Conservation (phyloP, 2,329 filamentous ascomycete genomes). For the Parastagonospora avenae region DNA sequence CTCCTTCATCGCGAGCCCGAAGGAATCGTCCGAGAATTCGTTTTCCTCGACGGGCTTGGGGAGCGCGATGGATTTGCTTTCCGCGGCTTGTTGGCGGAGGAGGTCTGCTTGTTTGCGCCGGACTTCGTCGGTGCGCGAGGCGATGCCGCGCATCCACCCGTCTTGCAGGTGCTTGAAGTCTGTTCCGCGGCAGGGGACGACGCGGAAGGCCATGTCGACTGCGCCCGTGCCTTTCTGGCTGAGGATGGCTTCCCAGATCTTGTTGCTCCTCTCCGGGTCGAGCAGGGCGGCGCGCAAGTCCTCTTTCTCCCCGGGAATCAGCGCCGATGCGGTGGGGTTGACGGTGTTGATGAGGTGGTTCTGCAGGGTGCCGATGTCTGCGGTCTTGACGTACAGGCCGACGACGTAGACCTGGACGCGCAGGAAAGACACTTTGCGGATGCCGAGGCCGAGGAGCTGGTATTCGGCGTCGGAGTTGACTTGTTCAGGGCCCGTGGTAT, state of each 20-base stretch:
- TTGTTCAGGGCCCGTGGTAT: constrained; percentile 30
- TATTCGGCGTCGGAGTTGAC: constrained; percentile 64
- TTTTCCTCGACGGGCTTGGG: constrained; percentile 41
- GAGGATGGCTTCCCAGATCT: constrained; percentile 76
- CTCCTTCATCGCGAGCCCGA: constrained; percentile 73
- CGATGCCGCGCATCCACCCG: constrained; percentile 85
- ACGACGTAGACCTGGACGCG: constrained; percentile 93
- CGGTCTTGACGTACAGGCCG: constrained; percentile 85
- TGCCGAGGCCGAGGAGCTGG: constrained; percentile 84
- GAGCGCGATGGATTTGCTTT: constrained; percentile 39
- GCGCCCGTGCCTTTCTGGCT: constrained; percentile 53
- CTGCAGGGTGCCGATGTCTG: constrained; percentile 82
- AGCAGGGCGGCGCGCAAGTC: constrained; percentile 71
- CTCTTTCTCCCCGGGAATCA: constrained; percentile 82
- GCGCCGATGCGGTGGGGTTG: constrained; percentile 77
- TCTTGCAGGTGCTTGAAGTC: constrained; percentile 93
- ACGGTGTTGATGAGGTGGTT: constrained; percentile 75
- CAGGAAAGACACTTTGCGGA: constrained; percentile 88
- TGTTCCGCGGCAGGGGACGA: constrained; percentile 90
- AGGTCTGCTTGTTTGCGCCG: constrained; percentile 37
- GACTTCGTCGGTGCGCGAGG: constrained; percentile 68
- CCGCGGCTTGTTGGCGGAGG: constrained; percentile 51
- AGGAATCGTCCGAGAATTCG: constrained; percentile 72
- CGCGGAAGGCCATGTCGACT: constrained; percentile 78
- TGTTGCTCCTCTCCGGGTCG: constrained; percentile 70